These are phyloP conservation scores for Tolypocladium paradoxum DNA, from an alignment of 2,329 filamentous ascomycete genomes.

Conservation along the genomic window DNA sequence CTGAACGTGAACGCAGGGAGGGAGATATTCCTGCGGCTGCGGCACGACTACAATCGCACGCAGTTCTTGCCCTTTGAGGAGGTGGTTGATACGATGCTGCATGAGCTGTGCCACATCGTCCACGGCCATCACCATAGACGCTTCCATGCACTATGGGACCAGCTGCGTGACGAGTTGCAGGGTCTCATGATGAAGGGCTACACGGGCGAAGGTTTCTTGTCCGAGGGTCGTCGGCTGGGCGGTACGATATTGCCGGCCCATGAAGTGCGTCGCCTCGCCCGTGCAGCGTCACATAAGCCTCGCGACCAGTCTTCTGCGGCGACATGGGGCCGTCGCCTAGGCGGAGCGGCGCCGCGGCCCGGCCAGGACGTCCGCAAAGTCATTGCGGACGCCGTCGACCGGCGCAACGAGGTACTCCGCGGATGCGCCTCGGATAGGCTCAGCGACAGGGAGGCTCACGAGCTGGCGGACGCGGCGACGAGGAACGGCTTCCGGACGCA, in stretches of 20 bases:
- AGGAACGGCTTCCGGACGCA: slow-evolving; percentile 69
- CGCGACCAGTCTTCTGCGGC: slow-evolving; percentile 44
- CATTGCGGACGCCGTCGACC: slow-evolving; percentile 60
- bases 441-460: slow-evolving; percentile 53
- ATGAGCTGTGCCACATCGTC: slow-evolving; percentile 84
- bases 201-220: slow-evolving; percentile 80
- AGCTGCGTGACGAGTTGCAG: slow-evolving; percentile 77
- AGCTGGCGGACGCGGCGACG: slow-evolving; percentile 52
- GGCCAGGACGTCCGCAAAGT: slow-evolving; percentile 61
- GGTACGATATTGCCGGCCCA: slow-evolving; percentile 52
- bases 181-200: slow-evolving; percentile 70
- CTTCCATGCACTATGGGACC: slow-evolving; percentile 82
- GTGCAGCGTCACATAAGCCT: slow-evolving; percentile 63
- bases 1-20: slow-evolving; percentile 69
- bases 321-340: slow-evolving; percentile 62
- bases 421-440: slow-evolving; percentile 68
- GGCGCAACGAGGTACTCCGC: slow-evolving; percentile 53
- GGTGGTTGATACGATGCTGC: slow-evolving; percentile 82
- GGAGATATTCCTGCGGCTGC: slow-evolving; percentile 72
- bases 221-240: slow-evolving; percentile 63
- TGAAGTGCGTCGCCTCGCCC: slow-evolving; percentile 65
- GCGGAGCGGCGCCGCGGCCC: slow-evolving; percentile 42
- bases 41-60: slow-evolving; percentile 60
- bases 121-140: slow-evolving; percentile 72
- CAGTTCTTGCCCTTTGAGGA: slow-evolving; percentile 75